These are phyloP conservation scores for Talaromyces albobiverticillius DNA, from an alignment of 2,329 filamentous ascomycete genomes.

Conservation along the genomic window DNA sequence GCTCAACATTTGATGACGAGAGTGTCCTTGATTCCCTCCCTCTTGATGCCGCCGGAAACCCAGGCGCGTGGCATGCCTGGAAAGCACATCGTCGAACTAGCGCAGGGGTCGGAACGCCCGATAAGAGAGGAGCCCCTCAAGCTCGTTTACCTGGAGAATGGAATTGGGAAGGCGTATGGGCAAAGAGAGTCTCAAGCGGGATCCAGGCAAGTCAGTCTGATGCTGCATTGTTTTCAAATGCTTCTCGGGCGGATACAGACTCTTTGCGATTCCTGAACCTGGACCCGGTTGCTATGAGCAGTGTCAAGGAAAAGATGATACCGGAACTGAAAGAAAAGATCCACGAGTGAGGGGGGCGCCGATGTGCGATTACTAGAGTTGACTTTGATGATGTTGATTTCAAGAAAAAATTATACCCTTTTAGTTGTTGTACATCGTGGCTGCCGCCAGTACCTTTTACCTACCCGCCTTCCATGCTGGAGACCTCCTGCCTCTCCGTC, in stretches of 20 bases:
- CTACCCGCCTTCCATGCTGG: neutral
- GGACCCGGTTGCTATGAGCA: constrained; percentile 30
- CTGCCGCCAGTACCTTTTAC: too few species aligned
- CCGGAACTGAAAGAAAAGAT: constrained; percentile 15
- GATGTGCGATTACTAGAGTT: too few species aligned
- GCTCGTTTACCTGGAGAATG: constrained; percentile 72
- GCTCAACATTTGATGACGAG: constrained; percentile 76
- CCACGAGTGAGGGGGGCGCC: too few species aligned
- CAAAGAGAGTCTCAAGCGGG: constrained; percentile 77
- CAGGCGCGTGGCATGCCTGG: constrained; percentile 94
- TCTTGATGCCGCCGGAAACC: constrained; percentile 79
- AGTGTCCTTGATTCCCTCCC: constrained; percentile 74
- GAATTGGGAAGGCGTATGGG: constrained; percentile 99
- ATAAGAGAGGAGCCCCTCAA: constrained; percentile 45
- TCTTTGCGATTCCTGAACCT: constrained; percentile 56
- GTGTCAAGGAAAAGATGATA: constrained; percentile 36
- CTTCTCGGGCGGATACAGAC: constrained; percentile 60
- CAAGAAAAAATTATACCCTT: too few species aligned
- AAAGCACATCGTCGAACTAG: constrained; percentile 60
- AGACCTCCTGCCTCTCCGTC: neutral
- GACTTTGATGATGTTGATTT: too few species aligned
- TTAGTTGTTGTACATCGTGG: neutral
- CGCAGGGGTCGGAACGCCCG: constrained; percentile 20
- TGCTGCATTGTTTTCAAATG: constrained; percentile 69
- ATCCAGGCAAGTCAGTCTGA: constrained; percentile 77